Evolutionary conservation across 2,329 filamentous ascomycete genomes (phyloP), one percentile per base, ranked within the genome.

Genomic region (Hypomyces rosellus): DNA sequence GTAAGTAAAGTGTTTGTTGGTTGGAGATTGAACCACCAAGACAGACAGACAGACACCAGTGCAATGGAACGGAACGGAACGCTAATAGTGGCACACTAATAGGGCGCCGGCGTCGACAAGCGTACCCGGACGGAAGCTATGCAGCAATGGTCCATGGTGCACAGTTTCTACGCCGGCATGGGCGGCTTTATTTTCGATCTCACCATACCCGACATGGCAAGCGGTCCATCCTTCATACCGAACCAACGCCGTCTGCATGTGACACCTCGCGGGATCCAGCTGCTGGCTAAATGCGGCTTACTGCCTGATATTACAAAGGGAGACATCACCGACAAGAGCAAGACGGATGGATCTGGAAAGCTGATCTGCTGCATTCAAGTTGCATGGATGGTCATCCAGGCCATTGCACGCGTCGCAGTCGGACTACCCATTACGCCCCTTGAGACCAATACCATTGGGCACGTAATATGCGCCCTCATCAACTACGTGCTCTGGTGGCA

Each of bases 381-480:
- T 1, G 53, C 53, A 13, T 73, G 69, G 69, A 66, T 72, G 50
- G 48, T 67, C 3, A 39, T 69, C 3, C 66, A 71, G 41, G 57
- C 55, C 34, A 53, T 69, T 16, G 62, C 61, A 2, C 62, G 69
- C 1, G 51, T 61, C 13, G 57, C 58, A 1, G 53, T 62, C 14
- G 53, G 55, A 5, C 54, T 71, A 1, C 66, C 70, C 0, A 51
- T 72, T 11, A 65, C 64, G 1, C 58, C 68, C 6, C 59, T 71
- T 11, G 67, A 71, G 46, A 50, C 68, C 1, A 61, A 67, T 51
- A 66, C 65, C 2, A 52, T 67, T 30, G 60, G 59, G 1, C 66
- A 69, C 54, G 63, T 68, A 4, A 43, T 63, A 7, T 69, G 65
- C 48, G 63, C 66, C 4, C 57, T 66, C 18, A 42, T 56, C 8